phyloP scores from a whole-genome alignment of 768 basidiomycete genomes.

The Russula compacta region DNA sequence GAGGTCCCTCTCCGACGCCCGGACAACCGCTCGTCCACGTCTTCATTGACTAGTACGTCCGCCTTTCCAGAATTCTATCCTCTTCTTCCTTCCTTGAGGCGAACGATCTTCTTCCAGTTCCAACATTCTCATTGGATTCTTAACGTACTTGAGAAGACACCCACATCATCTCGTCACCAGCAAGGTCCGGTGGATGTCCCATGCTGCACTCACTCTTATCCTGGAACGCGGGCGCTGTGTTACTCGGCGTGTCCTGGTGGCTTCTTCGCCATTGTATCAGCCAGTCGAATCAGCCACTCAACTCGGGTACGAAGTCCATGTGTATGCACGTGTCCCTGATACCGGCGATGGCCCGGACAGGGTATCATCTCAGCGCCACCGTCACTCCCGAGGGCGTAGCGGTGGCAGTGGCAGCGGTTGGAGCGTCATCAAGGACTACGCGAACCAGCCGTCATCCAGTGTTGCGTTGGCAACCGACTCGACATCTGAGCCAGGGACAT shows the following conservation, averaged over 20 bases:
- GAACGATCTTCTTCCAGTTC: conserved; percentile 40
- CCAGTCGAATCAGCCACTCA: conserved; percentile 63
- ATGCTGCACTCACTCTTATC: conserved; percentile 66
- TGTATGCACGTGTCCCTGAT: conserved; percentile 66
- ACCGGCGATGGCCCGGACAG: conserved; percentile 54
- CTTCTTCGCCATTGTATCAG: conserved; percentile 79
- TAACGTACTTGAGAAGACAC: conserved; percentile 58
- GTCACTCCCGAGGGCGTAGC: conserved; percentile 19
- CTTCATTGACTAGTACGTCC: conserved; percentile 53
- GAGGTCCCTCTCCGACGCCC: conserved; percentile 27
- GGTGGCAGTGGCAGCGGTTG: conserved; percentile 19
- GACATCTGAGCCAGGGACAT: conserved; percentile 23
- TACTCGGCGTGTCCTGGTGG: conserved; percentile 64
- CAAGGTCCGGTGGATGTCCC: conserved; percentile 51
- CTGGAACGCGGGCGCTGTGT: conserved; percentile 76
- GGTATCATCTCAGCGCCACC: conserved; percentile 27
- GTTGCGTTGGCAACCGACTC: conserved; percentile 26
- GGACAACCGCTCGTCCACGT: conserved; percentile 30
- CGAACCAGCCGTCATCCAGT: conserved; percentile 18
- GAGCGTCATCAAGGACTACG: conserved; percentile 18
- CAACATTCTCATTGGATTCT: conserved; percentile 77
- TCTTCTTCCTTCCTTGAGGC: not conserved
- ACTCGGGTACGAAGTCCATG: conserved; percentile 65
- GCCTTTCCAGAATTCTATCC: conserved; percentile 6
- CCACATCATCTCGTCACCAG: conserved; percentile 31